phyloP scores from a whole-genome alignment of 441 rosid genomes.

The Pelargonium cotyledonis region DNA sequence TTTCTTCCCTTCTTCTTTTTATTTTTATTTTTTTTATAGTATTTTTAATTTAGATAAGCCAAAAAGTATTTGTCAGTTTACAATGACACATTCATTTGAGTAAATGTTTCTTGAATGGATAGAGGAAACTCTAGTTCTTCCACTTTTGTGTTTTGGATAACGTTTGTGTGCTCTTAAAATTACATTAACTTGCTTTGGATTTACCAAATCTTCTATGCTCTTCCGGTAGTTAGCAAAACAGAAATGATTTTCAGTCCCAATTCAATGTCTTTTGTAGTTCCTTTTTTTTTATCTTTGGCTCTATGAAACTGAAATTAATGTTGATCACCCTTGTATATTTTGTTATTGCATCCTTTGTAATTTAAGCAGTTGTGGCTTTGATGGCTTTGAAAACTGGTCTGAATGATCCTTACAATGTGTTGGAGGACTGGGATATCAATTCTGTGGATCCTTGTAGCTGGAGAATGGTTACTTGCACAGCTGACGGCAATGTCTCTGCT shows the following conservation, averaged over 20 bases:
- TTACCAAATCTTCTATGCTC: too few relatives aligned
- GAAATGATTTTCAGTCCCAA: too few relatives aligned
- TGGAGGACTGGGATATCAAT: conserved; percentile 89
- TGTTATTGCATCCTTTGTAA: neutral
- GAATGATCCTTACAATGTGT: conserved; percentile 83
- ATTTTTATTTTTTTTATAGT: too few relatives aligned
- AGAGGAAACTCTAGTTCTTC: neutral
- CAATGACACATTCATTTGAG: neutral
- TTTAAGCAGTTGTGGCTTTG: conserved; percentile 68
- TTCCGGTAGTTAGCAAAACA: too few relatives aligned
- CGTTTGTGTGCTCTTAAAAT: too few relatives aligned
- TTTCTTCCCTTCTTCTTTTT: neutral
- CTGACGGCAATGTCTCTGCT: conserved; percentile 76
- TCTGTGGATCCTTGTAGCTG: conserved; percentile 99
- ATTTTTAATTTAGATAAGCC: neutral
- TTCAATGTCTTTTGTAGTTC: neutral
- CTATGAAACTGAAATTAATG: neutral
- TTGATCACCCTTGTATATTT: conserved; percentile 15
- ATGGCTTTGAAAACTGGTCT: conserved; percentile 70
- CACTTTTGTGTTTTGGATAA: too few relatives aligned
- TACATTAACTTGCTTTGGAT: neutral
- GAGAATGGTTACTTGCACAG: conserved; percentile 93
- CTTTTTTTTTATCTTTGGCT: neutral
- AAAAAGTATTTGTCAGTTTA: neutral
- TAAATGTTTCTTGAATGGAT: neutral